phyloP scores from a whole-genome alignment of 441 rosid genomes.

The Omphalea diandra region DNA sequence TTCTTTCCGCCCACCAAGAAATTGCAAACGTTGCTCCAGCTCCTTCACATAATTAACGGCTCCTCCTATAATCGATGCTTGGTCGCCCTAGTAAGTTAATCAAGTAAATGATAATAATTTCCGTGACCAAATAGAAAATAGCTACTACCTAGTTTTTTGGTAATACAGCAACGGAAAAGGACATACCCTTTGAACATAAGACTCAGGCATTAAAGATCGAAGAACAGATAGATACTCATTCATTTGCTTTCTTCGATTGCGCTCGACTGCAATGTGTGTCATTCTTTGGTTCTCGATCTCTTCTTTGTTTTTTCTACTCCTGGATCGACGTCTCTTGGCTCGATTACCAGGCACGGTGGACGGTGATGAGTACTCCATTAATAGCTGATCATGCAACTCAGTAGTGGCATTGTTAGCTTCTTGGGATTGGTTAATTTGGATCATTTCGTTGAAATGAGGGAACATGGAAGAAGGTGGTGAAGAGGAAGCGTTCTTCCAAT shows the following conservation, averaged over 20 bases:
- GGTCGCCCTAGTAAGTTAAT: conserved; percentile 82
- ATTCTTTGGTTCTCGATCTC: conserved; percentile 85
- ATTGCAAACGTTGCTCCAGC: conserved; percentile 67
- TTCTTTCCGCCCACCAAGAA: conserved; percentile 34
- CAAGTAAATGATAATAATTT: too few species aligned
- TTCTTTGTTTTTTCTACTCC: conserved; percentile 68
- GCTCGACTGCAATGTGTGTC: conserved; percentile 97
- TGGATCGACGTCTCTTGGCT: conserved; percentile 64
- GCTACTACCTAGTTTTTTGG: too few species aligned
- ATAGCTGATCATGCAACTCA: conserved; percentile 6
- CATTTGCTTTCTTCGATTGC: conserved; percentile 89
- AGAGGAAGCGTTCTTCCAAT: conserved; percentile 30
- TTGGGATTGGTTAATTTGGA: conserved; percentile 29
- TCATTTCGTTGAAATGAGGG: conserved; percentile 29
- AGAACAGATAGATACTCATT: conserved; percentile 78
- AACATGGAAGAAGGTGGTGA: conserved; percentile 29
- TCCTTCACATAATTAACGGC: conserved; percentile 84
- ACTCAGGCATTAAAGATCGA: conserved; percentile 81
- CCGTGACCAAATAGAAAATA: too few species aligned
- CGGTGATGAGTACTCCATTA: conserved; percentile 2
- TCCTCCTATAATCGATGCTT: conserved; percentile 84
- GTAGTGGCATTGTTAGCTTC: conserved; percentile 17
- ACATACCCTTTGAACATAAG: conserved; percentile 87
- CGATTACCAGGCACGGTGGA: conserved; percentile 30
- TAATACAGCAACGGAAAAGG: too few species aligned